phyloP scores from a whole-genome alignment of 352 stramenopile species.

The Pythium dissotocum region DNA sequence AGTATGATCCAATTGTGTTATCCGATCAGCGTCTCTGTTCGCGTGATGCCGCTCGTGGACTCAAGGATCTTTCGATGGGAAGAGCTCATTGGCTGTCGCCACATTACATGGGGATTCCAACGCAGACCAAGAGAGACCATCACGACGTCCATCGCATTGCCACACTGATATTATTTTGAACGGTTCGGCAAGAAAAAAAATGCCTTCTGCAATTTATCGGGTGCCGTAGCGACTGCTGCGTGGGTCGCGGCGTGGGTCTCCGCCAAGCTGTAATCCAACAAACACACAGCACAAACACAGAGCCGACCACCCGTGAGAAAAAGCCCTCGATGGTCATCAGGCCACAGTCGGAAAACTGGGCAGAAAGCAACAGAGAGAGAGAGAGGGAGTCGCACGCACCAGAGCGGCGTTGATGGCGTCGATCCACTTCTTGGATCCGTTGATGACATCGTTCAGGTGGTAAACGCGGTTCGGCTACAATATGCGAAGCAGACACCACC shows the following conservation, averaged over 20 bases:
- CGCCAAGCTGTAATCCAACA: slow-evolving; percentile 19
- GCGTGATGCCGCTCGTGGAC: background rate
- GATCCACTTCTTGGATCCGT: slow-evolving; percentile 90
- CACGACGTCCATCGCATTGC: too few relatives aligned
- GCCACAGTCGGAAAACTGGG: too few relatives aligned
- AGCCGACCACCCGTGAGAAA: background rate
- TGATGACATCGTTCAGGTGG: slow-evolving; percentile 87
- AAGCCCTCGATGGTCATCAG: background rate
- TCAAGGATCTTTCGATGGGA: background rate
- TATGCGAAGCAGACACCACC: background rate
- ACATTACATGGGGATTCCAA: background rate
- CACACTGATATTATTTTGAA: too few relatives aligned
- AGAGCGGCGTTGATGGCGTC: slow-evolving; percentile 86
- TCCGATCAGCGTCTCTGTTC: background rate
- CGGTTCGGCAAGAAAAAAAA: background rate
- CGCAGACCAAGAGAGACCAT: background rate
- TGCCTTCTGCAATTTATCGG: slow-evolving; percentile 5
- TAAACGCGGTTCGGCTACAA: slow-evolving; percentile 83
- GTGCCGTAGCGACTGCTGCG: slow-evolving; percentile 24
- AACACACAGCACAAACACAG: background rate
- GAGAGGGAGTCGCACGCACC: slow-evolving; percentile 4
- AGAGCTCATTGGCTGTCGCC: background rate
- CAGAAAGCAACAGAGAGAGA: background rate
- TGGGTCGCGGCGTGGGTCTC: slow-evolving; percentile 19
- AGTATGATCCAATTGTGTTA: background rate